phyloP scores from a whole-genome alignment of 2,329 filamentous ascomycete species.

The Xylariaceae sp. region DNA sequence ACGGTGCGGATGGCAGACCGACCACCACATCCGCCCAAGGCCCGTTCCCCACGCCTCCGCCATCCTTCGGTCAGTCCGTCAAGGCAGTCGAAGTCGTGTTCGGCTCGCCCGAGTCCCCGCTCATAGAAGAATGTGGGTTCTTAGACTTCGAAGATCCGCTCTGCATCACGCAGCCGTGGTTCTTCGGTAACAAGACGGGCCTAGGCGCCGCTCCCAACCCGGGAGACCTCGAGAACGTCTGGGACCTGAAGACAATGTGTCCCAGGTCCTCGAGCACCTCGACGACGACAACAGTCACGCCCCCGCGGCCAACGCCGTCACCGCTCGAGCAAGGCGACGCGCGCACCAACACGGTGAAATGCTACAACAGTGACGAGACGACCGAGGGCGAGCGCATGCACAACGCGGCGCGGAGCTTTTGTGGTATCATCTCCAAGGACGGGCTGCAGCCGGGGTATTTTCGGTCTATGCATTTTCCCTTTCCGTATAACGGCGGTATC shows the following conservation, averaged over 20 bases:
- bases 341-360: not conserved
- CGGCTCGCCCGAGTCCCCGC: not conserved
- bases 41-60: slow-evolving; percentile 3
- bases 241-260: not conserved
- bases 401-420: not conserved
- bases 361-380: not conserved
- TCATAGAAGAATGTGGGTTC: not conserved
- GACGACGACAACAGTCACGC: not conserved
- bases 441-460: not conserved
- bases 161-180: not conserved
- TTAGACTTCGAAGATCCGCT: not conserved
- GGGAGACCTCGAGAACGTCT: not conserved
- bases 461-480: not conserved
- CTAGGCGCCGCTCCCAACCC: not conserved
- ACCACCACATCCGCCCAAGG: not conserved
- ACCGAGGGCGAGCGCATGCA: not conserved
- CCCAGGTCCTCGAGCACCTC: not conserved
- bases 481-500: not conserved
- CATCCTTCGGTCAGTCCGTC: not conserved
- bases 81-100: not conserved
- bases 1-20: not conserved
- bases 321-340: not conserved
- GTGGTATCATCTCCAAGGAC: not conserved
- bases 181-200: not conserved
- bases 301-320: not conserved